phyloP scores from a whole-genome alignment of 345 rosid genomes.

The Rhodamnia argentea region DNA sequence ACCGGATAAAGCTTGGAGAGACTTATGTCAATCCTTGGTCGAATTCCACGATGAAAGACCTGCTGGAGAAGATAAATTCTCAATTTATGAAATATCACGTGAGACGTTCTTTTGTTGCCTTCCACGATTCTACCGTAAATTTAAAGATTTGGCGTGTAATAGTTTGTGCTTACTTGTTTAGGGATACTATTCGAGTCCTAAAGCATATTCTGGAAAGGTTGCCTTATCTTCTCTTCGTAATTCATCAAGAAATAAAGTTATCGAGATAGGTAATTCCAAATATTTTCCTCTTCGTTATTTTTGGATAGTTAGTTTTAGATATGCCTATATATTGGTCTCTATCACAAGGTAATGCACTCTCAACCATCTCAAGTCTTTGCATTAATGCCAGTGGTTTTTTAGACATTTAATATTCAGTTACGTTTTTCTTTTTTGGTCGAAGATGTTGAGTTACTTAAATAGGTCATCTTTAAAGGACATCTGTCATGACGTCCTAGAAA shows the following conservation, averaged over 20 bases:
- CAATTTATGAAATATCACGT: conserved; percentile 52
- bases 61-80: conserved; percentile 43
- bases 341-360: background rate
- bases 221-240: conserved; percentile 45
- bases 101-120: conserved; percentile 3
- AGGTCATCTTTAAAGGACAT: background rate
- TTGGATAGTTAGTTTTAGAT: background rate
- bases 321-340: background rate
- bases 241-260: conserved; percentile 60
- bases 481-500: background rate
- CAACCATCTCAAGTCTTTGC: background rate
- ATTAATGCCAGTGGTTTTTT: background rate
- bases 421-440: too few species aligned
- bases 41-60: conserved; percentile 28
- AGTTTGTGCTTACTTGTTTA: conserved; percentile 14
- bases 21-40: conserved; percentile 62
- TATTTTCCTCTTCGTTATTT: background rate
- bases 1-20: conserved; percentile 5
- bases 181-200: conserved; percentile 64
- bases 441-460: background rate
- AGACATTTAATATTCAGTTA: too few species aligned
- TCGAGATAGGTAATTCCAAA: conserved; percentile 55
- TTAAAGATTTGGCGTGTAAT: background rate
- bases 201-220: conserved; percentile 62
- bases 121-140: background rate